Evolutionary conservation across 441 rosid genomes (phyloP).

Genomic region (Euphorbia celastroides): DNA sequence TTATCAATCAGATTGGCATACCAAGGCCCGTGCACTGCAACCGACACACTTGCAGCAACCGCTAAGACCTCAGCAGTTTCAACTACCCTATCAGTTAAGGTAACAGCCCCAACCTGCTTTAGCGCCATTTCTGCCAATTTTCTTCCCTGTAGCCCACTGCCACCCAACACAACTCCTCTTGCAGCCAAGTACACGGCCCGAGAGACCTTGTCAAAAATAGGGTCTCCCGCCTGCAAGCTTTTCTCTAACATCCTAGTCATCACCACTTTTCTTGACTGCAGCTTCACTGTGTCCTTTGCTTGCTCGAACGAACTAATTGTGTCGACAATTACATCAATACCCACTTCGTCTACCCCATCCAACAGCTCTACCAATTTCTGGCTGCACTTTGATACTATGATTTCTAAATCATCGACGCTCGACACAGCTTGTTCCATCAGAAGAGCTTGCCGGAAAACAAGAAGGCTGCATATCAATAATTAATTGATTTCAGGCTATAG

Average conservation of each 20-base stretch:
- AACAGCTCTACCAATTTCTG: slow-evolving; percentile 45
- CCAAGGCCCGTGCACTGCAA: slow-evolving; percentile 70
- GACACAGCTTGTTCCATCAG: slow-evolving; percentile 43
- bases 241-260: slow-evolving; percentile 66
- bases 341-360: slow-evolving; percentile 45
- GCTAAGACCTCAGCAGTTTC: slow-evolving; percentile 56
- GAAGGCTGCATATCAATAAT: slow-evolving; percentile 48
- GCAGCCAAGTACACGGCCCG: slow-evolving; percentile 57
- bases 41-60: slow-evolving; percentile 60
- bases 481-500: too few relatives aligned
- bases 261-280: slow-evolving; percentile 44
- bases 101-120: slow-evolving; percentile 51
- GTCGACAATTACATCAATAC: slow-evolving; percentile 58
- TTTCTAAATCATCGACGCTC: slow-evolving; percentile 49
- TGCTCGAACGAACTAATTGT: slow-evolving; percentile 32
- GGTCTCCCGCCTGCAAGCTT: slow-evolving; percentile 79
- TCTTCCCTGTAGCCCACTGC: slow-evolving; percentile 51
- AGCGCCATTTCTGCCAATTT: slow-evolving; percentile 56
- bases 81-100: slow-evolving; percentile 49
- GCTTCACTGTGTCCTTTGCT: slow-evolving; percentile 25
- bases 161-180: slow-evolving; percentile 67
- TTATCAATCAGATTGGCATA: slow-evolving; percentile 35
- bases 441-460: slow-evolving; percentile 70
- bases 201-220: slow-evolving; percentile 72
- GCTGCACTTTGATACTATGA: slow-evolving; percentile 34